A percentile compares a stretch with the other conserved stretches of the same genome.
phyloP scores from a whole-genome alignment of 2,329 filamentous ascomycete species.

The Scedosporium minutisporum region DNA sequence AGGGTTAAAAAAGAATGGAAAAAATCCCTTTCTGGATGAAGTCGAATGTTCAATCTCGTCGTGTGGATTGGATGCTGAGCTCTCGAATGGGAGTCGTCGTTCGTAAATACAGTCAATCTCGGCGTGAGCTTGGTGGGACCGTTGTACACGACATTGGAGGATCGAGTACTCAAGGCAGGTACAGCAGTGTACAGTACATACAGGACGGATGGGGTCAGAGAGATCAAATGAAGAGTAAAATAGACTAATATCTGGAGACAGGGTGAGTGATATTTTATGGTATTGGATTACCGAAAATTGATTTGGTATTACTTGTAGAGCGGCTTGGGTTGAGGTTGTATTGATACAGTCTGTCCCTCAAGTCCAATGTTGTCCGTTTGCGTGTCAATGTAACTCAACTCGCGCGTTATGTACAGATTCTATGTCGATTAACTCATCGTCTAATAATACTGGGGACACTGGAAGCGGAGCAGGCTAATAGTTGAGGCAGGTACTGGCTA shows the following conservation, averaged over 20 bases:
- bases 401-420: neutral
- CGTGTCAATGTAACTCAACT: neutral
- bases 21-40: neutral
- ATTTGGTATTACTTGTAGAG: neutral
- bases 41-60: constrained; percentile 1
- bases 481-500: neutral
- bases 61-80: neutral
- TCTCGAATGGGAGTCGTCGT: neutral
- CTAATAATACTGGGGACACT: neutral
- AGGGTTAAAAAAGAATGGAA: neutral
- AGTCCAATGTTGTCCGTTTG: neutral
- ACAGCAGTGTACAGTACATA: neutral
- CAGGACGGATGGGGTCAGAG: neutral
- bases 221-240: neutral
- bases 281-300: neutral
- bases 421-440: neutral
- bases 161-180: neutral
- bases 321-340: neutral
- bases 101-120: neutral
- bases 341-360: neutral
- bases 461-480: neutral
- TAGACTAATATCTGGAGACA: constrained; percentile 2
- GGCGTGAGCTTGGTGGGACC: neutral
- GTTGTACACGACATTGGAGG: neutral
- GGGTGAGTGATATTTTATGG: neutral